Percentiles rank a stretch among this genome's conserved stretches.
Evolutionary conservation across 1,284 basidiomycete genomes (phyloP).

Genomic region (Ceratorhiza oryzae-sativae): DNA sequence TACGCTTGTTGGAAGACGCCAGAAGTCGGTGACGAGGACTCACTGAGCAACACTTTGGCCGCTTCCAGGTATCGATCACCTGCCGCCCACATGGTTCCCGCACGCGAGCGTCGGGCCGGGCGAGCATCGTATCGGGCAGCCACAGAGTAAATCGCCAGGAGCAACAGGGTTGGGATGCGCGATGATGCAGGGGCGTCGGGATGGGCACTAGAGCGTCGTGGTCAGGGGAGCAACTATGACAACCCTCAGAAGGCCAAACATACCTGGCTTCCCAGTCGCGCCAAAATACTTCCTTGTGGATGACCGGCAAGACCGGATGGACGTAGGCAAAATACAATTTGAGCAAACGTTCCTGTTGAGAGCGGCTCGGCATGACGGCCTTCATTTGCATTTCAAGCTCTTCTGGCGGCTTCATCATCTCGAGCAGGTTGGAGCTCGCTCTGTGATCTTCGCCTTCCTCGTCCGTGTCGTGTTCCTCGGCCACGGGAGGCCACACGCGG

Average conservation of each 20-base stretch:
- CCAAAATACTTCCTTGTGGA: slow-evolving; percentile 74
- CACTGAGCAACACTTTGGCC: slow-evolving; percentile 76
- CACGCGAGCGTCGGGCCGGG: slow-evolving; percentile 54
- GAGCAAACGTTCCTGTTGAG: slow-evolving; percentile 71
- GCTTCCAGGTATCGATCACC: slow-evolving; percentile 75
- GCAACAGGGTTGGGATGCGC: slow-evolving; percentile 66
- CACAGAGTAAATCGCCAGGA: slow-evolving; percentile 79
- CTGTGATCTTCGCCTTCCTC: slow-evolving; percentile 40
- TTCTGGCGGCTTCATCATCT: slow-evolving; percentile 5
- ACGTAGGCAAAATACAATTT: slow-evolving; percentile 81
- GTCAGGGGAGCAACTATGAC: slow-evolving; percentile 18
- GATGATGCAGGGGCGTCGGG: slow-evolving; percentile 38
- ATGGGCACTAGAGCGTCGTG: neutral
- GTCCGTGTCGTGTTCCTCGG: slow-evolving; percentile 51
- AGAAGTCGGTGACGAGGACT: slow-evolving; percentile 42
- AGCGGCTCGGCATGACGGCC: slow-evolving; percentile 59
- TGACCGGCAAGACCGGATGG: slow-evolving; percentile 73
- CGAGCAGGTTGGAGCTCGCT: neutral
- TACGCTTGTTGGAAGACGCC: neutral
- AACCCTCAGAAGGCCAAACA: slow-evolving; percentile 26
- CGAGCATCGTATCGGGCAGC: slow-evolving; percentile 68
- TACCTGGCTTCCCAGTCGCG: slow-evolving; percentile 57
- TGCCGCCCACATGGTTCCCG: slow-evolving; percentile 76
- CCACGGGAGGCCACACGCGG: slow-evolving; percentile 79
- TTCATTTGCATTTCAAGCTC: slow-evolving; percentile 54